A percentile compares a stretch with the other conserved stretches of the same genome.
These are phyloP conservation scores for Choiromyces venosus DNA, from an alignment of 495 filamentous ascomycete genomes.

Conservation along the genomic window DNA sequence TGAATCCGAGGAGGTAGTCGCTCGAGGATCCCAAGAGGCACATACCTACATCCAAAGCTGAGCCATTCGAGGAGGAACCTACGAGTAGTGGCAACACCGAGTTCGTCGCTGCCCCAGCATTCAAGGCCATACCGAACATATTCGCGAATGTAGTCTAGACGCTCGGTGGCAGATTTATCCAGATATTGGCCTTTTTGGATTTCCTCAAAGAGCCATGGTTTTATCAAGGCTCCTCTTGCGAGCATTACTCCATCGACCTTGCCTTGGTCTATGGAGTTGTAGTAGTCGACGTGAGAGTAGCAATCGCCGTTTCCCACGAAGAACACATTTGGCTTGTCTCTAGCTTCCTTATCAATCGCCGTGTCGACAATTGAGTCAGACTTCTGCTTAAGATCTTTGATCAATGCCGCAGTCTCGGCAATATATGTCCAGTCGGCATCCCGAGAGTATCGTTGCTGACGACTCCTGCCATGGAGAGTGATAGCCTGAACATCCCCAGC, in stretches of 20 bases:
- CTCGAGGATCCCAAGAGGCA: slow-evolving; percentile 83
- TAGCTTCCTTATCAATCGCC: slow-evolving; percentile 63
- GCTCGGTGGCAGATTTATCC: slow-evolving; percentile 85
- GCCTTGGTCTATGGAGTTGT: slow-evolving; percentile 65
- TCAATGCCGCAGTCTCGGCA: slow-evolving; percentile 75
- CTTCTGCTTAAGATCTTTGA: slow-evolving; percentile 67
- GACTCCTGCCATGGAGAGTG: slow-evolving; percentile 85
- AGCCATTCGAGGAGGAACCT: slow-evolving; percentile 92
- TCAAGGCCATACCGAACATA: slow-evolving; percentile 87
- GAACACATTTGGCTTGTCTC: slow-evolving; percentile 58
- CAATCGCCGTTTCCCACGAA: slow-evolving; percentile 96
- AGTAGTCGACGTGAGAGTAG: slow-evolving; percentile 87
- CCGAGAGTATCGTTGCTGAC: slow-evolving; percentile 88
- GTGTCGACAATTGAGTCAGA: slow-evolving; percentile 65
- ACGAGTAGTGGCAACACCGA: slow-evolving; percentile 80
- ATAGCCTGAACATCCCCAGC: slow-evolving; percentile 85
- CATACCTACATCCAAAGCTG: slow-evolving; percentile 77
- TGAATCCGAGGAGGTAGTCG: slow-evolving; percentile 78
- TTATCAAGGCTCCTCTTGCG: slow-evolving; percentile 83
- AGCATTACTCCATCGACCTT: slow-evolving; percentile 87
- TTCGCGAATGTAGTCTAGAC: slow-evolving; percentile 75
- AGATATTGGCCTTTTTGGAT: slow-evolving; percentile 87
- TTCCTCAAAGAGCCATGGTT: slow-evolving; percentile 97
- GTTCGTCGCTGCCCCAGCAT: slow-evolving; percentile 89
- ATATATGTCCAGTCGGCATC: slow-evolving; percentile 91